These are phyloP conservation scores for Colletotrichum sublineola DNA, from an alignment of 2,329 filamentous ascomycete species.

Conservation along the genomic window DNA sequence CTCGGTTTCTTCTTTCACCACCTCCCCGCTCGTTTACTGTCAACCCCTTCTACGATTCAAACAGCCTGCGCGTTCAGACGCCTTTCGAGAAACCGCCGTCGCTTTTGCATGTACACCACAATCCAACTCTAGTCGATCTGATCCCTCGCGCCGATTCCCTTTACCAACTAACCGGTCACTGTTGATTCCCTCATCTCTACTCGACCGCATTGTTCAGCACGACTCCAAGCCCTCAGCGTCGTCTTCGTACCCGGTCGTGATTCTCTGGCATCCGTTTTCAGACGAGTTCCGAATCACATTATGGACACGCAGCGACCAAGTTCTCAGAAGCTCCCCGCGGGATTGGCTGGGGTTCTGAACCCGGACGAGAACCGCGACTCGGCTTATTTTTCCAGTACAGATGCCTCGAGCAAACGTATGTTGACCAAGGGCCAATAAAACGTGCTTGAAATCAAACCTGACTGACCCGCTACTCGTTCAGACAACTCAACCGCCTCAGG, in stretches of 20 bases:
- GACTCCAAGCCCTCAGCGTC: not conserved
- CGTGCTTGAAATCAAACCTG: conserved; percentile 29
- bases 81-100: conserved; percentile 17
- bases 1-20: not conserved
- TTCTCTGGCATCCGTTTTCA: not conserved
- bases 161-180: not conserved
- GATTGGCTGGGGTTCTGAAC: conserved; percentile 65
- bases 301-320: conserved; percentile 42
- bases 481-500: conserved; percentile 62
- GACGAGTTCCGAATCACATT: conserved; percentile 12
- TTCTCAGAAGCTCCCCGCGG: conserved; percentile 62
- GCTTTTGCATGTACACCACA: conserved; percentile 31
- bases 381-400: conserved; percentile 59
- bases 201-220: not conserved
- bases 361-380: conserved; percentile 62
- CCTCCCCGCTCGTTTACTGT: conserved; percentile 23
- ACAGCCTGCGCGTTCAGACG: conserved; percentile 25
- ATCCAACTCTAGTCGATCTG: conserved; percentile 21
- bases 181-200: not conserved
- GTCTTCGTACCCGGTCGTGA: not conserved
- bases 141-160: conserved; percentile 21
- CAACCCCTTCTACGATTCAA: not conserved
- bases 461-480: conserved; percentile 45
- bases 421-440: conserved; percentile 44
- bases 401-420: conserved; percentile 60